Evolutionary conservation across 768 basidiomycete species (phyloP).

Genomic region (Pisolithus marmoratus): DNA sequence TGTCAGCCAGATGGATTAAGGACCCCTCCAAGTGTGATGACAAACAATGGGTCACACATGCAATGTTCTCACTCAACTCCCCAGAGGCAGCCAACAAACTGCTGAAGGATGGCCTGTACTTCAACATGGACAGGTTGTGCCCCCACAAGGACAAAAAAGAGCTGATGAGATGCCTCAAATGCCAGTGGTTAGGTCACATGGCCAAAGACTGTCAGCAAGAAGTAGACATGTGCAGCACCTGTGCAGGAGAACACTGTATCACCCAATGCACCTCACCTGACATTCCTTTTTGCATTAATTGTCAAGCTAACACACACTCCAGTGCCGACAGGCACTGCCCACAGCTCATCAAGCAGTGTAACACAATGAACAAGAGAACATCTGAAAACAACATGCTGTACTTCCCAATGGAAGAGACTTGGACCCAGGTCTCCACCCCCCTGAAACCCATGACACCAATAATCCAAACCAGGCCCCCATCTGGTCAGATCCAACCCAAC

Average conservation of each 20-base stretch:
- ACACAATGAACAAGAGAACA: too few relatives aligned
- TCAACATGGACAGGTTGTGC: too few relatives aligned
- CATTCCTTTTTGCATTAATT: too few relatives aligned
- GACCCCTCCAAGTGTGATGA: conserved; percentile 3
- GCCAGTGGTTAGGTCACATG: neutral
- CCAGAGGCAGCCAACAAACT: too few relatives aligned
- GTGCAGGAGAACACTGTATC: neutral
- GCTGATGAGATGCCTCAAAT: too few relatives aligned
- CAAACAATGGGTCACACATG: conserved; percentile 18
- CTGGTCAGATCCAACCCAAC: neutral
- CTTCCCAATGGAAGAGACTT: neutral
- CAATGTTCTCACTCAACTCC: conserved; percentile 1
- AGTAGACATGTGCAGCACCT: neutral
- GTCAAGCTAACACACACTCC: too few relatives aligned
- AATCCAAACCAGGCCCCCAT: neutral
- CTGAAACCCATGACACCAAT: neutral
- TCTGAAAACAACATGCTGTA: too few relatives aligned
- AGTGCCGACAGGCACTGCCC: neutral
- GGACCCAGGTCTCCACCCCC: conserved; percentile 6
- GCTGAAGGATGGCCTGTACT: too few relatives aligned
- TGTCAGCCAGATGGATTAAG: conserved; percentile 23
- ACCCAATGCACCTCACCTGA: neutral
- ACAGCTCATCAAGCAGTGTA: too few relatives aligned
- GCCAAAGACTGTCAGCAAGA: neutral
- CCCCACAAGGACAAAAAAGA: too few relatives aligned